A percentile compares a stretch with the other conserved stretches of the same genome.
Conservation (phyloP, 441 rosid genomes). For the Macaranga tanarius region DNA sequence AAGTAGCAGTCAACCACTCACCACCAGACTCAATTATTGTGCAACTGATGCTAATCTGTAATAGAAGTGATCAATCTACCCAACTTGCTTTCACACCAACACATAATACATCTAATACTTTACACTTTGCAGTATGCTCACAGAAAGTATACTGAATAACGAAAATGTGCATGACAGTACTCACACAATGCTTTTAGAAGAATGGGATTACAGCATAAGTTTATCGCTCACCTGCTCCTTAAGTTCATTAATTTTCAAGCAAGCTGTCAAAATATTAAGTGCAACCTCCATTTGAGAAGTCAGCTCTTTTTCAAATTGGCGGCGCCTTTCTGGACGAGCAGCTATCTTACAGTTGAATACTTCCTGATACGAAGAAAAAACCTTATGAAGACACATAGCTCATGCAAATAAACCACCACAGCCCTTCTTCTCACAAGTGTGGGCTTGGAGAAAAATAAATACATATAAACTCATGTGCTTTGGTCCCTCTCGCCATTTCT, state of each 20-base stretch:
- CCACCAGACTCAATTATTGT: neutral
- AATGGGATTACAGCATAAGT: slow-evolving; percentile 15
- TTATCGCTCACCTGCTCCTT: slow-evolving; percentile 76
- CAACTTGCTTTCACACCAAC: slow-evolving; percentile 11
- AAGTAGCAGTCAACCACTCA: neutral
- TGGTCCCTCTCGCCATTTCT: slow-evolving; percentile 4
- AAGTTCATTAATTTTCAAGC: slow-evolving; percentile 71
- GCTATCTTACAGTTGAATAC: slow-evolving; percentile 96
- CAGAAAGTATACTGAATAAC: slow-evolving; percentile 6
- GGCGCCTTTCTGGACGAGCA: slow-evolving; percentile 97
- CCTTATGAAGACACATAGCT: slow-evolving; percentile 6
- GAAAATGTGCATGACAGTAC: neutral
- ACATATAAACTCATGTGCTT: slow-evolving; percentile 13
- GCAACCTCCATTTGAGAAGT: slow-evolving; percentile 85
- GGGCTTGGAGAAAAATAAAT: slow-evolving; percentile 12
- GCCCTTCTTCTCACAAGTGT: slow-evolving; percentile 11
- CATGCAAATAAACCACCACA: slow-evolving; percentile 11
- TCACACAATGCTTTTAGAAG: neutral
- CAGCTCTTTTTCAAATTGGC: slow-evolving; percentile 91
- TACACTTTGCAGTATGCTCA: slow-evolving; percentile 12
- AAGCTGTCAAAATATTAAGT: slow-evolving; percentile 76
- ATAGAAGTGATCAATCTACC: neutral
- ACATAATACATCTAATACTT: slow-evolving; percentile 9
- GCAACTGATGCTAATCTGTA: slow-evolving; percentile 8
- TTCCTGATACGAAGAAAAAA: slow-evolving; percentile 57